Base-by-base conservation (phyloP, 2,329 filamentous ascomycete species). In the Ambrosiella xylebori region DNA sequence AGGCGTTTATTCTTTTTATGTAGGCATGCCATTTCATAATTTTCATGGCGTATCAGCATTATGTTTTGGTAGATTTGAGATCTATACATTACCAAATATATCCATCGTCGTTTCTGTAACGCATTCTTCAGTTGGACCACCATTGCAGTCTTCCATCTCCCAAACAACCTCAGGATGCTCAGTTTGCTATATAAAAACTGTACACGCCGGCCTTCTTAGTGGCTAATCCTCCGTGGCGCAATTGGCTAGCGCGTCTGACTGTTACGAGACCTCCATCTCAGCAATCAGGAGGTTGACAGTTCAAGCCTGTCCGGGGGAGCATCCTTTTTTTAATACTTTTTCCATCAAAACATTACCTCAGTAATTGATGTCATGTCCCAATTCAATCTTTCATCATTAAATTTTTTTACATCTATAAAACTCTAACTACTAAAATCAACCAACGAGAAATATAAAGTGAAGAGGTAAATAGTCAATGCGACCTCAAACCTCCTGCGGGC, bases 201-300 rank as follows among this genome's bases (percentile, higher is more conserved):
- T n/a, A 15, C n/a, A 17, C 7, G 5, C 12, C 4, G 3, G 11
- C 1, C 7, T 7, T 54, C 13, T 41, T 36, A 54, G 9, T 15
- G 19, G 40, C 15, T 19, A 11, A 52, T 60, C 59, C 59, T 60
- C 59, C 50, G 75, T 80, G 69, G 70, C 70, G 63, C 70, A 72
- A 66, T 75, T 77, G 76, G 75, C 73, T 78, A 78, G 75, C 75
- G 75, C 75, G 76, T 78, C 71, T 73, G 75, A 77, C 75, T 78
- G 75, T 78, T 78, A 77, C 2, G 52, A 19, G 11, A n/a, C 17
- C 39, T 41, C n/a, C 1, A 1, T 27, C 45, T 52, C 59, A 56
- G 59, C 56, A 52, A 60, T 60, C 59, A 60, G 59, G 59, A 60
- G 59, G 59, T 60, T 60, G 59, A 60, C 59, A 60, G 59, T 60